Percentiles rank a stretch among this genome's conserved stretches.
These are phyloP conservation scores for Avena insularis DNA, from an alignment of 176 grass and related monocot species.

Conservation along the genomic window DNA sequence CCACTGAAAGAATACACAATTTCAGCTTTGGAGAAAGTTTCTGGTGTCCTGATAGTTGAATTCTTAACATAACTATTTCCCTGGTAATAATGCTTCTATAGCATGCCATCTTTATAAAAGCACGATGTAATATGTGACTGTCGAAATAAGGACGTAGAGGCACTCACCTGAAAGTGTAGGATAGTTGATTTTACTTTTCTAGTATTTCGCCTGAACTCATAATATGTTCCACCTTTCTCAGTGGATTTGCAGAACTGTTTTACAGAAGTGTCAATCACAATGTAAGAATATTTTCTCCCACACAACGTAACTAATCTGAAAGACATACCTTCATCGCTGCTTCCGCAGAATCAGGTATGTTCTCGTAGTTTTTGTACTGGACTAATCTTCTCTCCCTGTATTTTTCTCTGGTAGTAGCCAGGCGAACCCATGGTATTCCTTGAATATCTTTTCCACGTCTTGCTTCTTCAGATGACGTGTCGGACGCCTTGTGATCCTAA, in stretches of 20 bases:
- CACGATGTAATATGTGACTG: slow-evolving; percentile 4
- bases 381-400: slow-evolving; percentile 72
- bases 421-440: slow-evolving; percentile 79
- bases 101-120: slow-evolving; percentile 18
- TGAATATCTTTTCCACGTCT: slow-evolving; percentile 89
- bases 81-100: slow-evolving; percentile 14
- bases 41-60: not conserved
- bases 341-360: slow-evolving; percentile 70
- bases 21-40: not conserved
- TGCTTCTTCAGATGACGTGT: slow-evolving; percentile 67
- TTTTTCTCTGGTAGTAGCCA: slow-evolving; percentile 63
- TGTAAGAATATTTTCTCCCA: not conserved
- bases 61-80: not conserved
- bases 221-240: slow-evolving; percentile 67
- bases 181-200: slow-evolving; percentile 84
- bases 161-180: slow-evolving; percentile 77
- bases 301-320: not conserved
- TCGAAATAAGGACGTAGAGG: not conserved
- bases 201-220: slow-evolving; percentile 79
- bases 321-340: slow-evolving; percentile 58
- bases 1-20: not conserved
- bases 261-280: slow-evolving; percentile 38
- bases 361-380: slow-evolving; percentile 88
- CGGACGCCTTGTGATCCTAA: slow-evolving; percentile 54
- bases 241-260: slow-evolving; percentile 70